Percentiles rank a stretch among this genome's conserved stretches.
Conservation (phyloP, 805 yeast genomes). For the Lachancea thermotolerans region DNA sequence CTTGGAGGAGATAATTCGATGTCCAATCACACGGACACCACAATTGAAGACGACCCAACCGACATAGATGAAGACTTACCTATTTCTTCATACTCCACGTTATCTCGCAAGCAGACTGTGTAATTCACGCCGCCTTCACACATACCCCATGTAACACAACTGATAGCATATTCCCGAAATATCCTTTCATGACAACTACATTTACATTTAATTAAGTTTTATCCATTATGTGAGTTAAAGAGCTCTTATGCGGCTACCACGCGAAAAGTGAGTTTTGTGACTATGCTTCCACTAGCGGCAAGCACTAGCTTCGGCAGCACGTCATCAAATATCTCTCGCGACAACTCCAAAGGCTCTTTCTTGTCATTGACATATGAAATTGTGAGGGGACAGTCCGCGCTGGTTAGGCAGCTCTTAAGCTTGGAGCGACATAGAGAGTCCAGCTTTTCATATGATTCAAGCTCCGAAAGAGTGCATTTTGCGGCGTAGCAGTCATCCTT, state of each 20-base stretch:
- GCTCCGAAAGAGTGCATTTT: slow-evolving; percentile 12
- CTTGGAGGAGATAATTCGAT: slow-evolving; percentile 1
- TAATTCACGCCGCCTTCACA: background rate
- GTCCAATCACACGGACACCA: slow-evolving; percentile 4
- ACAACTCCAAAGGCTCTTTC: background rate
- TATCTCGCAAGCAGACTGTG: background rate
- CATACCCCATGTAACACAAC: too few species aligned
- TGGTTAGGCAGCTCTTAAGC: slow-evolving; percentile 2
- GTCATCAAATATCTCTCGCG: background rate
- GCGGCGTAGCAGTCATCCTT: slow-evolving; percentile 19
- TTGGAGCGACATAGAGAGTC: slow-evolving; percentile 5
- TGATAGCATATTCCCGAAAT: too few species aligned
- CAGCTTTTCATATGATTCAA: slow-evolving; percentile 13
- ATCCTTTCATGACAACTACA: too few species aligned
- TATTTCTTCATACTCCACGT: background rate
- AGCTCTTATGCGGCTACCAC: too few species aligned
- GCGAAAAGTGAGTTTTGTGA: too few species aligned
- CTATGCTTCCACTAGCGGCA: too few species aligned
- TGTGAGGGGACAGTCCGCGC: background rate
- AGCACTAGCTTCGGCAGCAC: background rate
- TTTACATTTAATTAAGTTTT: too few species aligned
- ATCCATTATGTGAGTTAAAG: too few species aligned
- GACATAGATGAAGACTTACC: slow-evolving; percentile 4
- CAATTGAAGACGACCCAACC: slow-evolving; percentile 4
- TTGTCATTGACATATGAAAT: slow-evolving; percentile 3